Conservation (phyloP, 176 grass and related monocot species). For the Triticum dicoccoides region DNA sequence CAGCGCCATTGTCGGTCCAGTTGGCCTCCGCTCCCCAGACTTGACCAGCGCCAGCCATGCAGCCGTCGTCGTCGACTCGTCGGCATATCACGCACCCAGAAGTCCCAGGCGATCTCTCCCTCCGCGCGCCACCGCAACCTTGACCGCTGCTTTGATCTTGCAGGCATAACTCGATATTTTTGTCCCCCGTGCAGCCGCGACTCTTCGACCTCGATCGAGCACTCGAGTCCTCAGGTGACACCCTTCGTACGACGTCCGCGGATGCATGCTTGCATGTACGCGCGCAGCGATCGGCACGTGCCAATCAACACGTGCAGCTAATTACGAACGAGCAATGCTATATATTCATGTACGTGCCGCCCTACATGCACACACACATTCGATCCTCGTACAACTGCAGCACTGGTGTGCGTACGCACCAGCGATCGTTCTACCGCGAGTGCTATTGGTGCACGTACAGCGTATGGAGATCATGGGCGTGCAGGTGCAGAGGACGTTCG, state of each 20-base stretch:
- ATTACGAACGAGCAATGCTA: neutral
- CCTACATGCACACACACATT: neutral
- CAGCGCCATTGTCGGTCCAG: too few species aligned
- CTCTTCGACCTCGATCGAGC: neutral
- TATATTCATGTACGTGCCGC: neutral
- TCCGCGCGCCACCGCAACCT: neutral
- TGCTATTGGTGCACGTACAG: neutral
- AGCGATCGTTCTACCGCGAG: neutral
- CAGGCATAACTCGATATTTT: neutral
- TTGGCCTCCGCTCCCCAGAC: neutral
- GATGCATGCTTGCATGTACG: neutral
- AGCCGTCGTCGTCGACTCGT: neutral
- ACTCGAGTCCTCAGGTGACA: neutral
- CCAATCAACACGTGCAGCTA: neutral
- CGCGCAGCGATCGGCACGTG: neutral
- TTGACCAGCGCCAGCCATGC: neutral
- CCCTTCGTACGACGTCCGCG: neutral
- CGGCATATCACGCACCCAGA: too few species aligned
- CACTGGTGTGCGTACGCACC: neutral
- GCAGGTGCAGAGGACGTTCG: slow-evolving; percentile 24
- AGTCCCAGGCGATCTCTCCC: neutral
- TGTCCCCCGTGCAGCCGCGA: neutral
- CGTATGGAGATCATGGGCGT: slow-evolving; percentile 31
- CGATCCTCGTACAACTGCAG: neutral
- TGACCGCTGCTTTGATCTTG: slow-evolving; percentile 1